Base-by-base conservation (phyloP, 108 stramenopile species). In the Fragilaria crotonensis region DNA sequence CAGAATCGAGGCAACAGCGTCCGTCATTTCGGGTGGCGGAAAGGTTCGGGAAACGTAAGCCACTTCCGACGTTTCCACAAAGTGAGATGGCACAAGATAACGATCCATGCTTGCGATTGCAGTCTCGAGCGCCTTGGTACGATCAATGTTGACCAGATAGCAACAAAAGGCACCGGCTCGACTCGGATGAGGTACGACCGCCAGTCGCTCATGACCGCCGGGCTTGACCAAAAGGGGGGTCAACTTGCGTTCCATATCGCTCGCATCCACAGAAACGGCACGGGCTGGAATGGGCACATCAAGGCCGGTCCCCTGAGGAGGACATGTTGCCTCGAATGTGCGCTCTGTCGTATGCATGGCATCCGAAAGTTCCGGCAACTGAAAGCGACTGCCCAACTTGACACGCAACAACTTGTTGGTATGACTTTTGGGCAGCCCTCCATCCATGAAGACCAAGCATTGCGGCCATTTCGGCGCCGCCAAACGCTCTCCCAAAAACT, bases 351-450 rank as follows among this genome's bases (percentile, higher is more conserved):
- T 64, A 25, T 51, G 62, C 66, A 78, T 78, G 4, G 52, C 59
- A 54, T 85, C 83, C 26, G 63, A 54, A 9, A 85, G 41, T 54
- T 78, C 68, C 11, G 63, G 66, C 41, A 85, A 49, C 20, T 56
- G 59, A 23, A 80, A 44, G 17, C 83, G 77, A 36, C 73, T 51
- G n/a, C 67, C 75, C 14, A 85, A 30, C 23, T 71, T 81, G 19
- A 85, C 75, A 3, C 83, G 67, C 28, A 79, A 55, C 29, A 75
- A 31, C 63, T 85, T 85, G 60, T 77, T 77, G 20, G 73, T 78
- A 44, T 68, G 59, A 44, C 70, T 75, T 59, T 82, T 82, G 54
- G 81, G 80, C 0, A 86, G 59, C 7, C 64, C 73, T n/a, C n/a
- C n/a, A 56, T 82, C 73, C 77, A 86, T 79, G 64, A 61, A 82